These are phyloP conservation scores for Penicillium concentricum DNA, from an alignment of 2,329 filamentous ascomycete genomes.

Conservation along the genomic window DNA sequence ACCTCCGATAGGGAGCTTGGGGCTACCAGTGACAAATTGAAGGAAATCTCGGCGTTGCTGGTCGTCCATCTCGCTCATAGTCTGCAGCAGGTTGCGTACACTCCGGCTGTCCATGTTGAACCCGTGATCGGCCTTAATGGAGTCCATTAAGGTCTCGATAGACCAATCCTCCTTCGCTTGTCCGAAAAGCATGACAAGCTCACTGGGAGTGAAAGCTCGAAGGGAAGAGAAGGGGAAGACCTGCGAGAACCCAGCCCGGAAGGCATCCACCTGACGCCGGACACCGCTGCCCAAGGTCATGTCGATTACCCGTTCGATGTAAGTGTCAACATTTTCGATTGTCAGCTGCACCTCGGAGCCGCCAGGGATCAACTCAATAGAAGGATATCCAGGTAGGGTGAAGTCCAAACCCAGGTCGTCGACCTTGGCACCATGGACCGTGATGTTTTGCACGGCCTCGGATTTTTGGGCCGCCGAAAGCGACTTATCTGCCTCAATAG, in stretches of 20 bases:
- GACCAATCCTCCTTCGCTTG: conserved; percentile 95
- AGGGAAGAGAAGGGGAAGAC: conserved; percentile 95
- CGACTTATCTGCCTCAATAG: conserved; percentile 69
- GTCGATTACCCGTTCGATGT: conserved; percentile 86
- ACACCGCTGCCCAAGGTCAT: conserved; percentile 89
- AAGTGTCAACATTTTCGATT: conserved; percentile 86
- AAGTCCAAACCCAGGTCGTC: conserved; percentile 93
- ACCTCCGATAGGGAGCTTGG: conserved; percentile 98
- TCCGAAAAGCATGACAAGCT: conserved; percentile 92
- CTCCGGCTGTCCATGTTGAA: conserved; percentile 98
- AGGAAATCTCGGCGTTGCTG: conserved; percentile 85
- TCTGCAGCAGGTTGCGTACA: conserved; percentile 86
- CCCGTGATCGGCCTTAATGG: conserved; percentile 96
- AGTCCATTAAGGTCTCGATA: conserved; percentile 95
- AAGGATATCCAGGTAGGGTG: conserved; percentile 85
- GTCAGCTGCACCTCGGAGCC: conserved; percentile 75
- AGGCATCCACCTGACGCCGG: conserved; percentile 83
- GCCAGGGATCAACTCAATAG: conserved; percentile 75
- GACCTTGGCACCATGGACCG: conserved; percentile 72
- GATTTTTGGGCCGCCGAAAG: conserved; percentile 70
- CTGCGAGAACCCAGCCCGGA: conserved; percentile 85
- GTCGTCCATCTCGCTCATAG: conserved; percentile 81
- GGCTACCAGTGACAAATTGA: conserved; percentile 96
- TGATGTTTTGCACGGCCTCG: conserved; percentile 65
- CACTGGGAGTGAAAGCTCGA: conserved; percentile 89